Conservation (phyloP, 2,329 filamentous ascomycete species). For the Trichoderma atrobrunneum region DNA sequence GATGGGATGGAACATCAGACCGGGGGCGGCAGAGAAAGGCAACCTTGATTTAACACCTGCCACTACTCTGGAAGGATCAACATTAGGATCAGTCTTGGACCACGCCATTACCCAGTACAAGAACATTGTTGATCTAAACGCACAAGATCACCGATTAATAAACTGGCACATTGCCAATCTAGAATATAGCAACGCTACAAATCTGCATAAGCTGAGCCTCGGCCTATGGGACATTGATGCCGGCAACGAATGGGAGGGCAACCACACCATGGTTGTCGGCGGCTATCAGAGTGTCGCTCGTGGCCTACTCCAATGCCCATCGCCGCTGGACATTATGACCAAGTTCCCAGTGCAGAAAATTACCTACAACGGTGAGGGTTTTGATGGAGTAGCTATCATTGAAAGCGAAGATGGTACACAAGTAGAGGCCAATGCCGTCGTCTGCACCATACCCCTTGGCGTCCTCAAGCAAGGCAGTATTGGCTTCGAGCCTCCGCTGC, state of each 20-base stretch:
- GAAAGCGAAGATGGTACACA: conserved; percentile 74
- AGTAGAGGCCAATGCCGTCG: conserved; percentile 83
- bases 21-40: conserved; percentile 58
- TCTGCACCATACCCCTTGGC: conserved; percentile 85
- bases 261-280: conserved; percentile 88
- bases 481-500: conserved; percentile 86
- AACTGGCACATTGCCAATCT: conserved; percentile 99
- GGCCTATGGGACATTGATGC: conserved; percentile 95
- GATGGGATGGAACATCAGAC: conserved; percentile 79
- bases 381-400: conserved; percentile 54
- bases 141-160: conserved; percentile 83
- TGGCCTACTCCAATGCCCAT: conserved; percentile 75
- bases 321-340: conserved; percentile 72
- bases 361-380: conserved; percentile 53
- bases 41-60: conserved; percentile 70
- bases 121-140: conserved; percentile 73
- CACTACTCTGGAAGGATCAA: conserved; percentile 64
- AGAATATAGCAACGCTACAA: conserved; percentile 94
- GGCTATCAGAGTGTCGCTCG: conserved; percentile 93
- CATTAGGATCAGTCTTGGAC: conserved; percentile 87
- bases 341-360: conserved; percentile 71
- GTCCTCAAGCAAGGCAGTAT: conserved; percentile 82
- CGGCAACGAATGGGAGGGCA: conserved; percentile 94
- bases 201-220: conserved; percentile 81
- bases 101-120: conserved; percentile 88